phyloP scores from a whole-genome alignment of 352 stramenopile genomes.

The Globisporangium emineosum region DNA sequence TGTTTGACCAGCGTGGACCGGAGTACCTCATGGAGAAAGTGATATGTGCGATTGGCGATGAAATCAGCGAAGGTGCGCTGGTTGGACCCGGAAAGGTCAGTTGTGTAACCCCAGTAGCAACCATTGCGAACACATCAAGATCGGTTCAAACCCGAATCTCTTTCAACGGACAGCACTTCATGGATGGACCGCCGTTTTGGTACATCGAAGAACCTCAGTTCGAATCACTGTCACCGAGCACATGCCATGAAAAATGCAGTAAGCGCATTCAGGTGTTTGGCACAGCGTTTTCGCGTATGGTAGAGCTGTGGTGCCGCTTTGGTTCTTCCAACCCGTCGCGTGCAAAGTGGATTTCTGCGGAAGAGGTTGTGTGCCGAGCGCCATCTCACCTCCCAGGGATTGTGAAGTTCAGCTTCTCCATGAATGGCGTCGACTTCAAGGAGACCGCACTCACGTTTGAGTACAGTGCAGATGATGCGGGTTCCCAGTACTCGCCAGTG shows the following conservation, averaged over 20 bases:
- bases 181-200: conserved; percentile 34
- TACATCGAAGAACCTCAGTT: conserved; percentile 33
- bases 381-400: conserved; percentile 23
- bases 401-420: conserved; percentile 38
- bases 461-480: conserved; percentile 19
- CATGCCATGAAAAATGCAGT: conserved; percentile 15
- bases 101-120: conserved; percentile 10
- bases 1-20: conserved; percentile 13
- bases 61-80: conserved; percentile 10
- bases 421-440: conserved; percentile 52
- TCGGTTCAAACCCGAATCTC: conserved; percentile 23
- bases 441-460: conserved; percentile 25
- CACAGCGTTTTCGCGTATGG: conserved; percentile 29
- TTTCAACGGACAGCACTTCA: conserved; percentile 41
- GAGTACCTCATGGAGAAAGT: conserved; percentile 11
- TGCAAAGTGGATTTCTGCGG: conserved; percentile 28
- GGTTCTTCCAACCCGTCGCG: conserved; percentile 17
- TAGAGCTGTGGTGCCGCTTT: conserved; percentile 44
- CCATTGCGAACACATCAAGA: not conserved
- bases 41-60: conserved; percentile 25
- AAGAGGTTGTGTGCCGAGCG: conserved; percentile 24
- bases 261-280: conserved; percentile 25
- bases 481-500: conserved; percentile 18
- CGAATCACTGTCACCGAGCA: conserved; percentile 21
- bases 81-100: conserved; percentile 7